Conservation (phyloP, 768 basidiomycete genomes). For the Trametes cinnabarina region DNA sequence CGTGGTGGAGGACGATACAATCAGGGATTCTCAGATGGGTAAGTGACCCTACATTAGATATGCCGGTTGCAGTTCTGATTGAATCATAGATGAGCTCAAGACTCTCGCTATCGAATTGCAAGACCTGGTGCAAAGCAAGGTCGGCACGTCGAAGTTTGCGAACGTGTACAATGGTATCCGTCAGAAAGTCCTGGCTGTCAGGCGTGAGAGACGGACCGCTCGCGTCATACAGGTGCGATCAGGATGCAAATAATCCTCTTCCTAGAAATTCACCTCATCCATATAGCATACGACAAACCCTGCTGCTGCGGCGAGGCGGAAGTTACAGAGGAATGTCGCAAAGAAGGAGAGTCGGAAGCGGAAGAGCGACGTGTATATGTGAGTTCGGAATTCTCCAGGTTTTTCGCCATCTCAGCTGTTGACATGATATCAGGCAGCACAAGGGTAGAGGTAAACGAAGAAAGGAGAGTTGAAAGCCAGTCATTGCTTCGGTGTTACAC, state of each 20-base stretch:
- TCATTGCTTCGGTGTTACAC: background rate
- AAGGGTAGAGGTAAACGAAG: conserved; percentile 13
- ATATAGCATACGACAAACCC: conserved; percentile 65
- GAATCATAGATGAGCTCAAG: conserved; percentile 91
- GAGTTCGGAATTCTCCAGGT: conserved; percentile 30
- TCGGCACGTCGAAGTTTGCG: conserved; percentile 86
- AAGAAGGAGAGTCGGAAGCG: conserved; percentile 89
- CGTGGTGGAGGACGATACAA: conserved; percentile 81
- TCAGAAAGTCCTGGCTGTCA: conserved; percentile 61
- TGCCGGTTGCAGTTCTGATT: too few relatives aligned
- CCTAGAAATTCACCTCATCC: background rate
- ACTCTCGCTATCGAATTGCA: conserved; percentile 78
- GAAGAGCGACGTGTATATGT: conserved; percentile 63
- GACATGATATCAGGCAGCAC: background rate
- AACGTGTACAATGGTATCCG: conserved; percentile 76
- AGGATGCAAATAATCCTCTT: background rate
- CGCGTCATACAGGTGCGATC: conserved; percentile 42
- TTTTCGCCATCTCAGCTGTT: background rate
- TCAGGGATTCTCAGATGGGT: conserved; percentile 80
- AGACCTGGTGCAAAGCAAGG: conserved; percentile 82
- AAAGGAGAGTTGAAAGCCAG: background rate
- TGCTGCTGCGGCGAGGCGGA: conserved; percentile 71
- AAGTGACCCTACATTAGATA: conserved; percentile 24
- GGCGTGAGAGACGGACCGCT: conserved; percentile 67
- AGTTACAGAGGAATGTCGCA: conserved; percentile 61